Conservation (phyloP, 768 basidiomycete species). For the Lentinula sp. region DNA sequence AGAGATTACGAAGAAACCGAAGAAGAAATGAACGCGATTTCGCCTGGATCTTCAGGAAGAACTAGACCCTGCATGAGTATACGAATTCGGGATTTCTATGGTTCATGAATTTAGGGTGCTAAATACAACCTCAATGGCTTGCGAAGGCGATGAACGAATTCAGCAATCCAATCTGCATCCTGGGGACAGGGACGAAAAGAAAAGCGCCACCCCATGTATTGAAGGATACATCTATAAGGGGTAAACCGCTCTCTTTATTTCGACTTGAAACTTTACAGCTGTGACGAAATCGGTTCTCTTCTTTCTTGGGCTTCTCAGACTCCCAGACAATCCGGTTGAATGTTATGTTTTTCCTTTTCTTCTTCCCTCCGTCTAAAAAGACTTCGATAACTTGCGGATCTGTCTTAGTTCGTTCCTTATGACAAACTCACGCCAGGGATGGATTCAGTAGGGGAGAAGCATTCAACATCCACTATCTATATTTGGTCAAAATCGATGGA, state of each 20-base stretch:
- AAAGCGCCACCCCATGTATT: not conserved
- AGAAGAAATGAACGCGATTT: not conserved
- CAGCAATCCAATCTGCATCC: not conserved
- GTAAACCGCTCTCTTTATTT: not conserved
- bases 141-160: not conserved
- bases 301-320: not conserved
- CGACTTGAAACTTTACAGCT: not conserved
- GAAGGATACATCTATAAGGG: not conserved
- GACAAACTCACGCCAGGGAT: not conserved
- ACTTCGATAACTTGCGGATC: conserved; percentile 4
- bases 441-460: not conserved
- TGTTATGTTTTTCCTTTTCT: not conserved
- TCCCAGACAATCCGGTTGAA: not conserved
- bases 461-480: conserved; percentile 4
- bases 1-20: not conserved
- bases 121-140: not conserved
- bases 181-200: not conserved
- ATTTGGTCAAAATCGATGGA: conserved; percentile 4
- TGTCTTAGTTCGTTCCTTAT: conserved; percentile 5
- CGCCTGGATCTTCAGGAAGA: not conserved
- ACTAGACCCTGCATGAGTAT: not conserved
- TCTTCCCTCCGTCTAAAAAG: not conserved
- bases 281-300: not conserved
- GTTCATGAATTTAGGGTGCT: not conserved
- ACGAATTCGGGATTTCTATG: not conserved